A percentile compares a stretch with the other conserved stretches of the same genome.
Evolutionary conservation across 139 green algal species (phyloP).

Genomic region (Chlamydomonas sphaeroides): DNA sequence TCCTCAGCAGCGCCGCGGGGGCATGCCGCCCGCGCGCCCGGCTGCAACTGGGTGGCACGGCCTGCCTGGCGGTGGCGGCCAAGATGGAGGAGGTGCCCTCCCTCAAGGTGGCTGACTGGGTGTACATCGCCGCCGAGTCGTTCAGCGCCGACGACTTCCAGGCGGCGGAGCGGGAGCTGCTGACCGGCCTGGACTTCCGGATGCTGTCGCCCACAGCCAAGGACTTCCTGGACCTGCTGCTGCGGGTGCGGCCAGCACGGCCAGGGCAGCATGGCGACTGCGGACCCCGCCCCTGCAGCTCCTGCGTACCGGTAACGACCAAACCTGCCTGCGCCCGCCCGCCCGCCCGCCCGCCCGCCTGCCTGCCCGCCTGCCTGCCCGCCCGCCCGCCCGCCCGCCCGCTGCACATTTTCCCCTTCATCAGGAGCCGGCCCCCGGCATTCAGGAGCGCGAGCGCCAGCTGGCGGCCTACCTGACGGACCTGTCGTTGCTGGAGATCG

Average conservation of each 20-base stretch:
- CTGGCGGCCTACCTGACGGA: slow-evolving; percentile 89
- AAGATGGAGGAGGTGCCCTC: slow-evolving; percentile 98
- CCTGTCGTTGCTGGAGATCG: slow-evolving; percentile 88
- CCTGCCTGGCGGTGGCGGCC: slow-evolving; percentile 90
- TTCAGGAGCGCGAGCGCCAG: no score
- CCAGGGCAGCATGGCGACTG: no score
- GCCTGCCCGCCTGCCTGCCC: no score
- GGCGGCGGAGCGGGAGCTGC: slow-evolving; percentile 81
- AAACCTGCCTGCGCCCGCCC: no score
- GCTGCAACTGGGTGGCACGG: slow-evolving; percentile 81
- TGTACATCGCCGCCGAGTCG: neutral
- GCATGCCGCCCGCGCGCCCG: slow-evolving; percentile 49
- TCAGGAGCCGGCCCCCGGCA: no score
- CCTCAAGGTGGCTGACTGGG: slow-evolving; percentile 54
- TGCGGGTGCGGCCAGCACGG: slow-evolving; percentile 43
- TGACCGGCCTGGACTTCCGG: slow-evolving; percentile 85
- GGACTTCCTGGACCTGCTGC: slow-evolving; percentile 82
- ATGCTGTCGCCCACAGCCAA: slow-evolving; percentile 90
- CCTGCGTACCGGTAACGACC: no score
- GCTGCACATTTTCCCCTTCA: no score
- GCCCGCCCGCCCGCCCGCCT: no score
- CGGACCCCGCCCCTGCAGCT: no score
- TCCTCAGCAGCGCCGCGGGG: slow-evolving; percentile 75
- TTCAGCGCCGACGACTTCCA: slow-evolving; percentile 86
- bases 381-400: no score